phyloP scores from a whole-genome alignment of 139 green algal genomes.

The Chlorella sp. region DNA sequence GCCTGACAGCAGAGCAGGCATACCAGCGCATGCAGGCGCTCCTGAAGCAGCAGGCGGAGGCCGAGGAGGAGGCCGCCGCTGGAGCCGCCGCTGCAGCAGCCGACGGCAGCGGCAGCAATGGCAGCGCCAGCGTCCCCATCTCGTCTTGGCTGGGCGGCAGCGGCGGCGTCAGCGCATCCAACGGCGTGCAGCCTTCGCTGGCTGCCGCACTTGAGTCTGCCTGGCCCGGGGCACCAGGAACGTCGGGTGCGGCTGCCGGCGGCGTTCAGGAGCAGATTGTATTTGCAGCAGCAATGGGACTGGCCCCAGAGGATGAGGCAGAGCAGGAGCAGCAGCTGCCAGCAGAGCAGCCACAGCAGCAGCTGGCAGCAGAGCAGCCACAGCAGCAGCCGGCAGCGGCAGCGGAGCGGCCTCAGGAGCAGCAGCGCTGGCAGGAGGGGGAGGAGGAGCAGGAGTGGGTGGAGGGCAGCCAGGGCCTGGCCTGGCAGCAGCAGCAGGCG shows the following conservation, averaged over 20 bases:
- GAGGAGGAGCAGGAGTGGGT: neutral
- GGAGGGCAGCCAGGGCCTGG: neutral
- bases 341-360: conserved; percentile 1
- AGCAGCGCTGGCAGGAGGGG: neutral
- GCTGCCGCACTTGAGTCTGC: neutral
- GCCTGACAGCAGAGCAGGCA: neutral
- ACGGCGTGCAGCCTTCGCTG: neutral
- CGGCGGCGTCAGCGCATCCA: neutral
- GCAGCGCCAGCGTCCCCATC: too few relatives aligned
- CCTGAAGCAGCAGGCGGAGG: conserved; percentile 15
- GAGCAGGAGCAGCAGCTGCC: conserved; percentile 2
- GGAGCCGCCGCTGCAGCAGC: neutral
- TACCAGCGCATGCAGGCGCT: conserved; percentile 38
- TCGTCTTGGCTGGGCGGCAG: too few relatives aligned
- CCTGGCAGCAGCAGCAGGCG: neutral
- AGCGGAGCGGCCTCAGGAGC: neutral
- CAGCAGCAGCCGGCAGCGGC: neutral
- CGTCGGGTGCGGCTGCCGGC: neutral
- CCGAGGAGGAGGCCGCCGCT: neutral
- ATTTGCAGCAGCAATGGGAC: conserved; percentile 17
- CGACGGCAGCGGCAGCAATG: neutral
- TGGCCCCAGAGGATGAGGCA: neutral
- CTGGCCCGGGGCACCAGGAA: neutral
- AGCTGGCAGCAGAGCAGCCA: neutral
- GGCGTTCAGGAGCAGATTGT: conserved; percentile 26